Evolutionary conservation across 352 stramenopile species (phyloP).

Genomic region (Elongisporangium undulatum): DNA sequence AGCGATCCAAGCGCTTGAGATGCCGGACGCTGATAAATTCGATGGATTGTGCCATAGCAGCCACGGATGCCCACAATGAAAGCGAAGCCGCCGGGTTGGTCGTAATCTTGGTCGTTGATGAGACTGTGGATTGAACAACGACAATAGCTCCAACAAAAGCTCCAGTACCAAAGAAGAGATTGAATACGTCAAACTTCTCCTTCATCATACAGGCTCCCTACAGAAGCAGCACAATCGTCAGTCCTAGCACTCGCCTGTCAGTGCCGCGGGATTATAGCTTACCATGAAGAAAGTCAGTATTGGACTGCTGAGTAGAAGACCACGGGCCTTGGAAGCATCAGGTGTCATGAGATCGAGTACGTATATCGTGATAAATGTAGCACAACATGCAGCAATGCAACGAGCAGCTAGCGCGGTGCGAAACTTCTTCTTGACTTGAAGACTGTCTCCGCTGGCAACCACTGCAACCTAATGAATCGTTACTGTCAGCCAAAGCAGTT

Average conservation of each 20-base stretch:
- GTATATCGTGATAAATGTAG: slow-evolving; percentile 41
- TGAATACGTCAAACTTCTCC: slow-evolving; percentile 32
- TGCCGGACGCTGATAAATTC: not conserved
- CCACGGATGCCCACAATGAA: not conserved
- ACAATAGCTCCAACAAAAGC: slow-evolving; percentile 40
- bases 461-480: not conserved
- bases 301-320: slow-evolving; percentile 52
- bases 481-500: not conserved
- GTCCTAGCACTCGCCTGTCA: not conserved
- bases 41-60: not conserved
- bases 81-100: not conserved
- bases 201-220: slow-evolving; percentile 39
- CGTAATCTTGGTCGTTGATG: not conserved
- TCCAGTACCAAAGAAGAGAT: slow-evolving; percentile 23
- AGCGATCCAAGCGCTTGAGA: not conserved
- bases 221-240: not conserved
- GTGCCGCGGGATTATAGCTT: slow-evolving; percentile 5
- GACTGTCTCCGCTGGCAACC: not conserved
- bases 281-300: slow-evolving; percentile 58
- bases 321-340: slow-evolving; percentile 55
- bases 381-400: slow-evolving; percentile 33
- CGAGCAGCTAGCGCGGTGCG: slow-evolving; percentile 26
- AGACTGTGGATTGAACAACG: slow-evolving; percentile 12
- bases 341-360: slow-evolving; percentile 30
- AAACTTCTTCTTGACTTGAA: slow-evolving; percentile 28